Evolutionary conservation across 2,329 filamentous ascomycete species (phyloP).

Genomic region (Ophiostoma himal-ulmi): DNA sequence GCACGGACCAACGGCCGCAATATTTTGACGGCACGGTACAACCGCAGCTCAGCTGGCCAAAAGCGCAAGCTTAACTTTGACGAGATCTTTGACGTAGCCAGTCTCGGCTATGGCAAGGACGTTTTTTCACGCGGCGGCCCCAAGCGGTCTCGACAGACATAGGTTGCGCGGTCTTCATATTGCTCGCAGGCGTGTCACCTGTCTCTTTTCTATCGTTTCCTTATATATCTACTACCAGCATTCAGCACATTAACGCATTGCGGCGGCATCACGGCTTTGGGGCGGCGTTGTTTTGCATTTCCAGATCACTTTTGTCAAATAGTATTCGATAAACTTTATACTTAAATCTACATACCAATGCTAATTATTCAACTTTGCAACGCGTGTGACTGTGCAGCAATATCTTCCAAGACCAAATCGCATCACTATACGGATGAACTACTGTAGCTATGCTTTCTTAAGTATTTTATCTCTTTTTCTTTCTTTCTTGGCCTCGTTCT

Average conservation of each 20-base stretch:
- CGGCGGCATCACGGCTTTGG: conserved; percentile 6
- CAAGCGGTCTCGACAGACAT: conserved; percentile 49
- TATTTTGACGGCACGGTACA: conserved; percentile 41
- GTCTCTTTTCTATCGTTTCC: background rate
- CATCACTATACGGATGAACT: too few species aligned
- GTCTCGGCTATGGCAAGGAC: conserved; percentile 54
- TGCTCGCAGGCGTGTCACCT: background rate
- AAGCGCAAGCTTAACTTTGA: conserved; percentile 69
- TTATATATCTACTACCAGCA: conserved; percentile 9
- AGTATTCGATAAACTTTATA: background rate
- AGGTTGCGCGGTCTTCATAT: conserved; percentile 9
- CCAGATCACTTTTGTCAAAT: background rate
- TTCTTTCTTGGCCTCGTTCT: too few species aligned
- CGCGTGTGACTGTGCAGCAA: too few species aligned
- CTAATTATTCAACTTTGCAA: background rate
- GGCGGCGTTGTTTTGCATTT: conserved; percentile 11
- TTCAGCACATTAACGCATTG: background rate
- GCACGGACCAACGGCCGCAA: conserved; percentile 29
- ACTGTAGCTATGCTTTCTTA: too few species aligned
- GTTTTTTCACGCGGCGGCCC: conserved; percentile 42
- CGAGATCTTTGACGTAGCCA: conserved; percentile 68
- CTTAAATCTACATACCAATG: background rate
- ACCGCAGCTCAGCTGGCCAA: conserved; percentile 56
- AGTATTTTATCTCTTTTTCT: background rate
- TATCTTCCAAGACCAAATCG: too few species aligned